Conservation (phyloP, 225 moss, liverwort and hornwort genomes). For the Pseudoscleropodium purum region DNA sequence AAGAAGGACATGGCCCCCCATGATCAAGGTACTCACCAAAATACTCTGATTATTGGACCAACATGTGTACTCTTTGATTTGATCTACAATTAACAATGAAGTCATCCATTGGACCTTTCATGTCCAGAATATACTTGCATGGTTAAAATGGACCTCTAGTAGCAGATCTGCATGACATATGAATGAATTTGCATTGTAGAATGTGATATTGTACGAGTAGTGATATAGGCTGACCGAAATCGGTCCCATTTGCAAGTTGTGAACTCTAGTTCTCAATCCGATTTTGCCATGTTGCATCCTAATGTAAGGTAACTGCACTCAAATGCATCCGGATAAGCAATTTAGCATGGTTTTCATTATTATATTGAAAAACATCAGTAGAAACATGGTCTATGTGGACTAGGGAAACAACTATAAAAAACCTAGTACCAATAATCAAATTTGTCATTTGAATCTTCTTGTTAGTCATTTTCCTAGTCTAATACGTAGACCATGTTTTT, state of each 20-base stretch:
- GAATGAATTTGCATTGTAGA: accelerated
- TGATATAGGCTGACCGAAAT: background rate
- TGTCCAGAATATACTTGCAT: accelerated
- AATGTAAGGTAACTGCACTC: background rate
- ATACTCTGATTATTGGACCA: accelerated
- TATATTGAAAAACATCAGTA: background rate
- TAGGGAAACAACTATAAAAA: accelerated
- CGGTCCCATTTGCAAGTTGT: accelerated
- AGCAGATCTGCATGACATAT: background rate
- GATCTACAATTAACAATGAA: background rate
- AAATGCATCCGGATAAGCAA: accelerated
- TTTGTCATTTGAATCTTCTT: background rate
- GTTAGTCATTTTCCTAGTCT: background rate
- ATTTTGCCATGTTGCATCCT: background rate
- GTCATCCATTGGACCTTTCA: accelerated
- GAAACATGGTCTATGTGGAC: accelerated
- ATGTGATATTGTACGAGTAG: background rate
- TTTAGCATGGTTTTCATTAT: accelerated
- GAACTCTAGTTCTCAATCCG: background rate
- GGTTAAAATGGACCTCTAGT: background rate
- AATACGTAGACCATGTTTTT: accelerated
- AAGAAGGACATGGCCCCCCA: background rate
- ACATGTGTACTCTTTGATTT: background rate
- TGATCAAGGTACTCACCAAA: background rate
- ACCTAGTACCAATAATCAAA: accelerated